phyloP scores from a whole-genome alignment of 1,139 yeast species.

The Debaryomycetaceae sp. region DNA sequence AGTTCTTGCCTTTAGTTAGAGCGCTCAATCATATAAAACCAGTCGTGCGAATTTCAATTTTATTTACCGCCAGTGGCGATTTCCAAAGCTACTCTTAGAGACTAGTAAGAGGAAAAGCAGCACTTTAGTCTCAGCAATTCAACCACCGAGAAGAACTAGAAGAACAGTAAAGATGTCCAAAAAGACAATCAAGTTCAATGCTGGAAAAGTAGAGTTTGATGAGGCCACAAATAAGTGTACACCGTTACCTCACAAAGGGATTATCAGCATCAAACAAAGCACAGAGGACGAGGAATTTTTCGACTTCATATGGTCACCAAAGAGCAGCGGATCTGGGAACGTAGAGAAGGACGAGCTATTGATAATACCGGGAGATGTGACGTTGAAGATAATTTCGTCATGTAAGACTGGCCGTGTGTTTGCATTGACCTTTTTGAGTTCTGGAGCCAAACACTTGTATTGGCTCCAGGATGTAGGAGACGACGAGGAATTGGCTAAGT shows the following conservation, averaged over 20 bases:
- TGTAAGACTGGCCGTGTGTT: slow-evolving; percentile 84
- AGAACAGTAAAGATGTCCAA: background rate
- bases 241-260: slow-evolving; percentile 77
- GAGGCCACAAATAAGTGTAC: slow-evolving; percentile 68
- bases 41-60: slow-evolving; percentile 1
- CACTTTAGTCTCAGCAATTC: background rate
- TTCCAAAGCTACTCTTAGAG: background rate
- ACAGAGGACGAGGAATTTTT: slow-evolving; percentile 50
- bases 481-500: slow-evolving; percentile 55
- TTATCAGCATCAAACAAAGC: slow-evolving; percentile 60
- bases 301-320: slow-evolving; percentile 45
- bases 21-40: too few relatives aligned
- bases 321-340: slow-evolving; percentile 27
- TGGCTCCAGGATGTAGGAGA: slow-evolving; percentile 89
- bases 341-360: slow-evolving; percentile 65
- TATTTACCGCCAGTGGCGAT: slow-evolving; percentile 7
- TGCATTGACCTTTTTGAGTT: slow-evolving; percentile 74
- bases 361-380: slow-evolving; percentile 90
- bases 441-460: slow-evolving; percentile 80
- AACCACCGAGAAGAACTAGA: background rate
- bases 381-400: slow-evolving; percentile 70
- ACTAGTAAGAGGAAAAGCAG: background rate
- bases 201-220: slow-evolving; percentile 79
- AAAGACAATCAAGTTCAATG: slow-evolving; percentile 57
- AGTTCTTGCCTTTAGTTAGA: too few relatives aligned